phyloP scores from a whole-genome alignment of 768 basidiomycete species.

The Podaxis carcinomalis region DNA sequence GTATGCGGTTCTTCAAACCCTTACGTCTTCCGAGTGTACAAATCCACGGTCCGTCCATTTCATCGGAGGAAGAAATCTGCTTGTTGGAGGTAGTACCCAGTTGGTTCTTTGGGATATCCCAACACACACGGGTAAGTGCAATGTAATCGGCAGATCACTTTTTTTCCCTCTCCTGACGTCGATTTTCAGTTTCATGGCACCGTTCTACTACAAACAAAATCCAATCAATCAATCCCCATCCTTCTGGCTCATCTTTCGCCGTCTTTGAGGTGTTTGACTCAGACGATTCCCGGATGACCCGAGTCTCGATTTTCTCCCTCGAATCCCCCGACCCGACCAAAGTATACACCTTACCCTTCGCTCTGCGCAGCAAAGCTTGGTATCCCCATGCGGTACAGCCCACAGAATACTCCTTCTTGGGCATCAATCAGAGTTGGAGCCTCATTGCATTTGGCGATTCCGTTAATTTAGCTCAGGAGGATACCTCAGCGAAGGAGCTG shows the following conservation, averaged over 20 bases:
- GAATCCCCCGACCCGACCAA: conserved; percentile 41
- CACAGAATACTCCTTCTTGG: conserved; percentile 31
- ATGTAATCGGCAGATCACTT: neutral
- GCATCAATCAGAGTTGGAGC: conserved; percentile 63
- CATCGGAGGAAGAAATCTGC: conserved; percentile 70
- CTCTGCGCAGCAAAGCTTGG: conserved; percentile 45
- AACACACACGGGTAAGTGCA: conserved; percentile 48
- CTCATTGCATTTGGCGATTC: conserved; percentile 67
- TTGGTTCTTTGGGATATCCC: conserved; percentile 75
- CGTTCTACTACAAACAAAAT: conserved; percentile 33
- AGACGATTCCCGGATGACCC: conserved; percentile 26
- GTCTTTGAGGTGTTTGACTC: conserved; percentile 40
- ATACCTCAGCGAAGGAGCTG: conserved; percentile 35
- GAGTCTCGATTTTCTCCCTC: conserved; percentile 44
- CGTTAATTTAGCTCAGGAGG: conserved; percentile 39
- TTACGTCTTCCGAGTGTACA: conserved; percentile 54
- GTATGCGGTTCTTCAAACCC: conserved; percentile 52
- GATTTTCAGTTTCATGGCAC: conserved; percentile 59
- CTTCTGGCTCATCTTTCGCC: conserved; percentile 52
- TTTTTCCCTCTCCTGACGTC: neutral
- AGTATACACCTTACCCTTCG: conserved; percentile 53
- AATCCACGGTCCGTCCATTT: conserved; percentile 50
- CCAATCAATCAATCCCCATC: conserved; percentile 49
- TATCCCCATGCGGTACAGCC: conserved; percentile 19
- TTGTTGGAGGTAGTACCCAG: conserved; percentile 41